Percentiles rank a stretch among this genome's conserved stretches.
These are phyloP conservation scores for Solanum aculeatissimum DNA, from an alignment of 305 asterid species.

Conservation along the genomic window DNA sequence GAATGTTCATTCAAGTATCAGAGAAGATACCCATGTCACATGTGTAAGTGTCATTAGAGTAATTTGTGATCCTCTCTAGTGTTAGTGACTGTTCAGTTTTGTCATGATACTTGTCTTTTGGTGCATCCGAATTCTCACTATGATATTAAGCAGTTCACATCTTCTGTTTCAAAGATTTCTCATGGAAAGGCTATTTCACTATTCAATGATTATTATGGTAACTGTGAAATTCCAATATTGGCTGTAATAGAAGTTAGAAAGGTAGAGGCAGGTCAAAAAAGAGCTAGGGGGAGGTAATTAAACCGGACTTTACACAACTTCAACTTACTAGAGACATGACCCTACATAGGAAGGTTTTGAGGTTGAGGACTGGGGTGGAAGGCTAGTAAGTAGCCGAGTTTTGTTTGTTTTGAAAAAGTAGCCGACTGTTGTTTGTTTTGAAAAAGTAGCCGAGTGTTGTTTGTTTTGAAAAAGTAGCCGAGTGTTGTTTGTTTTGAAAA, in stretches of 20 bases:
- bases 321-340: not conserved
- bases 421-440: not conserved
- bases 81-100: not conserved
- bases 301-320: fast-evolving
- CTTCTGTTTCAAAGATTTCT: not conserved
- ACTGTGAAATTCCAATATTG: not conserved
- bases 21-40: not conserved
- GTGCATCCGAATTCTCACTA: not conserved
- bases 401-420: not conserved
- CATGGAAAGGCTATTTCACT: not conserved
- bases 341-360: not conserved
- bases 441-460: too few relatives aligned
- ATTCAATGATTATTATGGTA: not conserved
- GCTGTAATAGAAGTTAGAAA: not conserved
- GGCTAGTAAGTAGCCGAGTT: not conserved
- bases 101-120: not conserved
- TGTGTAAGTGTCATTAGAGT: not conserved
- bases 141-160: not conserved
- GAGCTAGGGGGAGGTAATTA: not conserved
- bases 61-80: not conserved
- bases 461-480: too few relatives aligned
- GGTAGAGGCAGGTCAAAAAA: not conserved
- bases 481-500: too few relatives aligned
- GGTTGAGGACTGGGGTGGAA: not conserved
- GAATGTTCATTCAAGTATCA: not conserved